Base-by-base conservation (phyloP, 371 early-diverging fungal species). In the Apophysomyces ossiformis region DNA sequence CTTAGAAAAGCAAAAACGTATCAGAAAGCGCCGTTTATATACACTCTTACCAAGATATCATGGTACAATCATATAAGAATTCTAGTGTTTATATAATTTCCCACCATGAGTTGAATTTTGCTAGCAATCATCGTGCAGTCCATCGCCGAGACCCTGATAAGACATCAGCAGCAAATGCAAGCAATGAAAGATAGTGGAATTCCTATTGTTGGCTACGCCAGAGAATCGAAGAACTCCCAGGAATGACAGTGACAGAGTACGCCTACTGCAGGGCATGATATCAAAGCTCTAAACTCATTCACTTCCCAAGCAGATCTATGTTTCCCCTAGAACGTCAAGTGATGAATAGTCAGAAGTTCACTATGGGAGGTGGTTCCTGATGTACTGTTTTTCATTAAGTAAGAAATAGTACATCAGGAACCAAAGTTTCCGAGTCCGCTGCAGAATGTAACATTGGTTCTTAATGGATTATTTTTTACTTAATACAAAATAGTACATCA, bases 61-160 rank as follows among this genome's bases (percentile, higher is more conserved):
- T 47, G 47, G 47, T 47, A 16, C 47, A 47, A 13, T 41, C 13
- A 47, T 18, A 47, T n/a, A n/a, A 47, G n/a, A 18, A 47, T 47
- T 47, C 0, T 47, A 47, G 47, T 47, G 47, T 16, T 47, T 5
- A 2, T 47, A 7, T n/a, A 15, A 7, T 15, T 47, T 21, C 21
- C 12, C 47, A 21, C n/a, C 4, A 47, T 21, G 47, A 18, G n/a
- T 18, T n/a, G 7, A 47, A 21, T 47, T 47, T 47, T 47, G 47
- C 1, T 47, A 47, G 21, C 15, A n/a, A 9, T 18, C 1, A n/a
- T 47, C n/a, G 47, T 47, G 47, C 15, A 47, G 47, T 47, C n/a
- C 2, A 47, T 47, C 47, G 12, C 3, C n/a, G n/a, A 21, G 21
- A 47, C 47, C 11, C 47, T 47, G 18, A 47, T 47, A 7, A 47